These are phyloP conservation scores for Handroanthus guayacan DNA, from an alignment of 257 asterid species.

Conservation along the genomic window DNA sequence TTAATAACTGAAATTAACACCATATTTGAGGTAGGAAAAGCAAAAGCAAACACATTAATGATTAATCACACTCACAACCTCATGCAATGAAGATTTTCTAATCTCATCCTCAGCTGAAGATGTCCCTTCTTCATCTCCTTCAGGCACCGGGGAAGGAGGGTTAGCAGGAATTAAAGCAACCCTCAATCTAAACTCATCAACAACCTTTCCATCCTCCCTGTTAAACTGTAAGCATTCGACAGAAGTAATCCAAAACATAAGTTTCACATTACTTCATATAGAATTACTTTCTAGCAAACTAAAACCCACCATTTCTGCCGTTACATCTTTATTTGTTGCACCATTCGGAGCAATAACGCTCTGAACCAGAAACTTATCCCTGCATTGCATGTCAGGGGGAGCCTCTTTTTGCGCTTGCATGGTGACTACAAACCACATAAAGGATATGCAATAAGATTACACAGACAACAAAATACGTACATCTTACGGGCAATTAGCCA, in stretches of 20 bases:
- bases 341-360: slow-evolving; percentile 78
- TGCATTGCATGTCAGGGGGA: slow-evolving; percentile 83
- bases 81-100: slow-evolving; percentile 50
- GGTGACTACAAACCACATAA: slow-evolving; percentile 56
- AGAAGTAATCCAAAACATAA: slow-evolving; percentile 20
- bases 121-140: slow-evolving; percentile 90
- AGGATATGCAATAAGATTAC: not conserved
- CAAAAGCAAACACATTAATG: slow-evolving; percentile 15
- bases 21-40: slow-evolving; percentile 20
- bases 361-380: slow-evolving; percentile 87
- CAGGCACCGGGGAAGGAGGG: slow-evolving; percentile 95
- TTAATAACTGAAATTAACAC: slow-evolving; percentile 7
- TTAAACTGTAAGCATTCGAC: slow-evolving; percentile 57
- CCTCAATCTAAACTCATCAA: slow-evolving; percentile 78
- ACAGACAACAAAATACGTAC: not conserved
- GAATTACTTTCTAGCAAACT: slow-evolving; percentile 20
- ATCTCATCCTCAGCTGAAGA: slow-evolving; percentile 69
- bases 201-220: slow-evolving; percentile 63
- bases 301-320: slow-evolving; percentile 68
- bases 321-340: slow-evolving; percentile 62
- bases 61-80: slow-evolving; percentile 56
- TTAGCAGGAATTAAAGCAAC: slow-evolving; percentile 83
- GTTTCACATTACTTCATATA: not conserved
- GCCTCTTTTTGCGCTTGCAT: slow-evolving; percentile 88
- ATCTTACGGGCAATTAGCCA: slow-evolving; percentile 12